These are phyloP conservation scores for Cordyceps javanica DNA, from an alignment of 2,329 filamentous ascomycete genomes.

Conservation along the genomic window DNA sequence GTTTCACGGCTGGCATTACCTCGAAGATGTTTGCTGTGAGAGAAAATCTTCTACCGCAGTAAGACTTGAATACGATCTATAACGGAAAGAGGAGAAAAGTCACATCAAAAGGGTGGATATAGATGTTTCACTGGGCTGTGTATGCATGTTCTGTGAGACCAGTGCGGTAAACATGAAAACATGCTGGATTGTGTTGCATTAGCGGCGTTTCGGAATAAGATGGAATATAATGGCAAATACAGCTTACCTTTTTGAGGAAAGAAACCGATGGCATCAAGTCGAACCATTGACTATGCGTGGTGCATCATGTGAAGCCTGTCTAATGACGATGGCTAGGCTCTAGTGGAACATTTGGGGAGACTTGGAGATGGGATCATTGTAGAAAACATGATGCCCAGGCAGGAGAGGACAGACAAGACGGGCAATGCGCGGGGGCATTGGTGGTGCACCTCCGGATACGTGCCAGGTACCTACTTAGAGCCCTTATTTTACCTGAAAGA, in stretches of 20 bases:
- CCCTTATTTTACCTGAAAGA: background rate
- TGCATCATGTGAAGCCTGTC: background rate
- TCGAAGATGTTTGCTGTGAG: conserved; percentile 98
- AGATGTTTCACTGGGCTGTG: background rate
- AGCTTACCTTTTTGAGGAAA: conserved; percentile 30
- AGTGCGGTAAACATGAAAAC: background rate
- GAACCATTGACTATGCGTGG: background rate
- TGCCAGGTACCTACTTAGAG: no score
- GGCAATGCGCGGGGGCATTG: no score
- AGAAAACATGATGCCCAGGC: background rate
- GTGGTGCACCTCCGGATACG: no score
- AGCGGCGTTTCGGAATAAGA: conserved; percentile 35
- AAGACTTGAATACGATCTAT: conserved; percentile 13
- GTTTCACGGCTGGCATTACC: conserved; percentile 84
- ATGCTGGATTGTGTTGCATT: conserved; percentile 32
- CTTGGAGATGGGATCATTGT: background rate
- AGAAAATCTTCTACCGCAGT: conserved; percentile 57
- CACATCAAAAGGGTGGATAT: background rate
- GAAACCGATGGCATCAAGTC: conserved; percentile 1
- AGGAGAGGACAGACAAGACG: no score
- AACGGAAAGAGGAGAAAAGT: background rate
- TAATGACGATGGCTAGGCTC: background rate
- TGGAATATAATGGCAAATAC: conserved; percentile 31
- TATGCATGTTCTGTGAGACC: background rate
- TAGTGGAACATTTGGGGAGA: background rate